A percentile compares a stretch with the other conserved stretches of the same genome.
phyloP scores from a whole-genome alignment of 192 early-diverging fungal genomes.

The Dissophora globulifera region DNA sequence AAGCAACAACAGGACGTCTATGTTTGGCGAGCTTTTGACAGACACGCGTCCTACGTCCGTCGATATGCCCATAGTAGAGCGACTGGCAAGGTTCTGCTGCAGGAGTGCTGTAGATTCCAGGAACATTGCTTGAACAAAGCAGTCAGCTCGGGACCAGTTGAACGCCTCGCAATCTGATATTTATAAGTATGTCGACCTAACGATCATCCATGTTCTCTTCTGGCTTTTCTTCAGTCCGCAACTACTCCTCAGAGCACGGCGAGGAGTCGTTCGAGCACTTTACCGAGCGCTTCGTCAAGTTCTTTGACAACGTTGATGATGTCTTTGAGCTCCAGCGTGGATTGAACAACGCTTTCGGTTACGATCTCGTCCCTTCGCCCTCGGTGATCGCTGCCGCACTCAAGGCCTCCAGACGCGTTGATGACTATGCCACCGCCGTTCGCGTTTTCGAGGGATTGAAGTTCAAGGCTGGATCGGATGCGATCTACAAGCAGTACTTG shows the following conservation, averaged over 20 bases:
- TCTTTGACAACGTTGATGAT: conserved; percentile 91
- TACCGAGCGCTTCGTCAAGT: conserved; percentile 82
- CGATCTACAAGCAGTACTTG: conserved; percentile 92
- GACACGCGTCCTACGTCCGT: no score
- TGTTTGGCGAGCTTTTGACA: no score
- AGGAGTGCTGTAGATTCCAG: no score
- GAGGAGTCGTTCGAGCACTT: conserved; percentile 84
- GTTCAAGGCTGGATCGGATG: conserved; percentile 87
- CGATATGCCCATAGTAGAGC: no score
- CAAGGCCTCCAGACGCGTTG: conserved; percentile 90
- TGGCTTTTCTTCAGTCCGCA: conserved; percentile 18
- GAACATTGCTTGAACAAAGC: no score
- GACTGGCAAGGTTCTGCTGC: no score
- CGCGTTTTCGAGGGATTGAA: conserved; percentile 95
- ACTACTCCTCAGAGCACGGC: conserved; percentile 67
- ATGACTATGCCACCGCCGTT: conserved; percentile 93
- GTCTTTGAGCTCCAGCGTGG: conserved; percentile 98
- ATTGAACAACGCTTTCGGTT: conserved; percentile 97
- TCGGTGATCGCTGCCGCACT: conserved; percentile 90
- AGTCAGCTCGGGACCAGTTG: not conserved
- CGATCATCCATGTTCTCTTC: not conserved
- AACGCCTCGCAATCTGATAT: not conserved
- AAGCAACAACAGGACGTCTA: no score
- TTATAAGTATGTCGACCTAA: no score
- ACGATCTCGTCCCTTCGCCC: conserved; percentile 94